Conservation (phyloP, 371 early-diverging fungal genomes). For the Mortierella sp. region DNA sequence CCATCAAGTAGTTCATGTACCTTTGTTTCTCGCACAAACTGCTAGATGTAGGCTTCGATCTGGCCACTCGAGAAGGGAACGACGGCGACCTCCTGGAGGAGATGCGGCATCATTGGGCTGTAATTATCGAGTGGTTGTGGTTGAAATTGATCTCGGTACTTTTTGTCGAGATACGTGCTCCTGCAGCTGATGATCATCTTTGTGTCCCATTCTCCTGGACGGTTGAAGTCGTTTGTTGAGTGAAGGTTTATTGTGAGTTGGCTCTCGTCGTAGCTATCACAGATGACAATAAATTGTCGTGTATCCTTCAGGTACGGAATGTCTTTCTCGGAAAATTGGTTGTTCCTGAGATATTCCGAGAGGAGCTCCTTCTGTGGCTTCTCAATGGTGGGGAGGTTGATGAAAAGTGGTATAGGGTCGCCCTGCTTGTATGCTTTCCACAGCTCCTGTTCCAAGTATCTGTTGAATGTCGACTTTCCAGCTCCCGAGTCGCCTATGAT, state of each 20-base stretch:
- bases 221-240: constrained; percentile 1
- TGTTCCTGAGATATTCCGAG: too few species aligned
- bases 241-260: neutral
- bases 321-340: neutral
- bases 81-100: constrained; percentile 9
- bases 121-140: neutral
- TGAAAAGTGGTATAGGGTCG: constrained; percentile 13
- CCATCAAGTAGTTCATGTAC: neutral
- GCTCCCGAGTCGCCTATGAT: constrained; percentile 23
- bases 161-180: neutral
- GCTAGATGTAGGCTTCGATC: constrained; percentile 11
- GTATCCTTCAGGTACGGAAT: constrained; percentile 6
- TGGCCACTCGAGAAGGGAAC: constrained; percentile 8
- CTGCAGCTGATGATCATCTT: constrained; percentile 24
- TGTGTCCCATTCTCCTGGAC: neutral
- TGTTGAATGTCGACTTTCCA: constrained; percentile 32
- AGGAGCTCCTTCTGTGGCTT: constrained; percentile 10
- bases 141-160: constrained; percentile 11
- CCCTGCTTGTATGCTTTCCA: neutral
- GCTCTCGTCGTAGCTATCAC: constrained; percentile 27
- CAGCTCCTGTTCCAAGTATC: neutral
- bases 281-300: constrained; percentile 9
- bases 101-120: neutral
- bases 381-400: constrained; percentile 17
- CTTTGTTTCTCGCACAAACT: neutral